Conservation (phyloP, 768 basidiomycete genomes). For the Brasilioporus rufonigricans region DNA sequence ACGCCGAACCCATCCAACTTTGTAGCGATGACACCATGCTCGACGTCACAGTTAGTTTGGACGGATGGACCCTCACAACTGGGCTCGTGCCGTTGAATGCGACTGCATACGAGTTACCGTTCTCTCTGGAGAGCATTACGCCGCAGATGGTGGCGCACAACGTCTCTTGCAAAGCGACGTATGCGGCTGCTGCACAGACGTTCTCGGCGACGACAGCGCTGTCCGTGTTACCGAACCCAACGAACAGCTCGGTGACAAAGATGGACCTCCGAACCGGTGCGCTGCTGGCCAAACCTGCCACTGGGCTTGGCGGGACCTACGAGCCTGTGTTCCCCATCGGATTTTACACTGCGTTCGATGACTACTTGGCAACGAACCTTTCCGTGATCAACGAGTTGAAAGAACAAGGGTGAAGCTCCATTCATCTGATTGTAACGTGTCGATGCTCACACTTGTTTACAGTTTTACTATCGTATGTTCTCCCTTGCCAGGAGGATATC, state of each 20-base stretch:
- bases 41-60: slow-evolving; percentile 38
- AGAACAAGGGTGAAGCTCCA: slow-evolving; percentile 26
- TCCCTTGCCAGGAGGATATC: background rate
- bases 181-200: slow-evolving; percentile 37
- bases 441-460: background rate
- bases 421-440: background rate
- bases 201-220: slow-evolving; percentile 46
- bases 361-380: slow-evolving; percentile 20
- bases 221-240: slow-evolving; percentile 48
- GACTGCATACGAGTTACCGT: slow-evolving; percentile 46
- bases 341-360: slow-evolving; percentile 44
- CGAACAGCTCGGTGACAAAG: slow-evolving; percentile 57
- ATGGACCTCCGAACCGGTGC: slow-evolving; percentile 62
- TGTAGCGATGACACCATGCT: slow-evolving; percentile 23
- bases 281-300: slow-evolving; percentile 48
- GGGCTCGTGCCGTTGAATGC: slow-evolving; percentile 51
- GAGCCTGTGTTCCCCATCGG: slow-evolving; percentile 50
- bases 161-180: slow-evolving; percentile 28
- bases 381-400: slow-evolving; percentile 32
- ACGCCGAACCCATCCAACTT: slow-evolving; percentile 43
- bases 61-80: background rate
- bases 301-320: slow-evolving; percentile 48
- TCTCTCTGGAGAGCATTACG: slow-evolving; percentile 45
- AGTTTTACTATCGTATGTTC: slow-evolving; percentile 34
- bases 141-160: slow-evolving; percentile 37